Percentiles rank a stretch among this genome's conserved stretches.
phyloP scores from a whole-genome alignment of 768 basidiomycete species.

The Chalciporus pseudorubinellus region DNA sequence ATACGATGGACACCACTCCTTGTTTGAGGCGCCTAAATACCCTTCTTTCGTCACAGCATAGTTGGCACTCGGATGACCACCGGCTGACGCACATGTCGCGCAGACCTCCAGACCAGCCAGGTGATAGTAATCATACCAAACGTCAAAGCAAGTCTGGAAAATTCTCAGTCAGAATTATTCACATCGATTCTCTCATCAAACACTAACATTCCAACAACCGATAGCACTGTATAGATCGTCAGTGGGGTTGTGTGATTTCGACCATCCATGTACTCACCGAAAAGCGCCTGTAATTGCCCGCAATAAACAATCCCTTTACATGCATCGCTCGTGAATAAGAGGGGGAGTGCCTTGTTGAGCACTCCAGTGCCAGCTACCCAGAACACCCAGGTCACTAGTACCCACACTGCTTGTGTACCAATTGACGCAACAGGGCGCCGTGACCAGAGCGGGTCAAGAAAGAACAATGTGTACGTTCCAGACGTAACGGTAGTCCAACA shows the following conservation, averaged over 20 bases:
- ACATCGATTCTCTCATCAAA: background rate
- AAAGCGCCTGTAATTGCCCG: slow-evolving; percentile 51
- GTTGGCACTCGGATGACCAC: slow-evolving; percentile 24
- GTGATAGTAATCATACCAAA: slow-evolving; percentile 45
- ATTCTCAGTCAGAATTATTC: slow-evolving; percentile 6
- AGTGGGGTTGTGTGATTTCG: background rate
- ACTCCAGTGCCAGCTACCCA: slow-evolving; percentile 59
- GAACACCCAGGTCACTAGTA: slow-evolving; percentile 54
- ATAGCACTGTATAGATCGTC: slow-evolving; percentile 37
- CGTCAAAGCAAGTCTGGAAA: slow-evolving; percentile 44
- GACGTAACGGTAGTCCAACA: slow-evolving; percentile 61
- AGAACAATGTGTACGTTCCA: slow-evolving; percentile 52
- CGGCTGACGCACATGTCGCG: slow-evolving; percentile 36
- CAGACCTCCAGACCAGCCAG: slow-evolving; percentile 55
- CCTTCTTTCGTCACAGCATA: slow-evolving; percentile 12
- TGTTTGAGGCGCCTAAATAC: background rate
- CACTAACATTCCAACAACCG: slow-evolving; percentile 52
- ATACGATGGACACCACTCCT: no score
- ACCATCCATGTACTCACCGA: slow-evolving; percentile 36
- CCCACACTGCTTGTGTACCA: slow-evolving; percentile 60
- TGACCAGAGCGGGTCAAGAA: slow-evolving; percentile 59
- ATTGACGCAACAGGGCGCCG: slow-evolving; percentile 52
- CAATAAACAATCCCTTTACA: slow-evolving; percentile 52
- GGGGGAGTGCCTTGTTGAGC: slow-evolving; percentile 49
- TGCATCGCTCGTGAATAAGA: slow-evolving; percentile 37